Evolutionary conservation across 768 basidiomycete species (phyloP), one percentile per base, ranked within the genome.

Genomic region (Rubroboletus pulcherrimus): DNA sequence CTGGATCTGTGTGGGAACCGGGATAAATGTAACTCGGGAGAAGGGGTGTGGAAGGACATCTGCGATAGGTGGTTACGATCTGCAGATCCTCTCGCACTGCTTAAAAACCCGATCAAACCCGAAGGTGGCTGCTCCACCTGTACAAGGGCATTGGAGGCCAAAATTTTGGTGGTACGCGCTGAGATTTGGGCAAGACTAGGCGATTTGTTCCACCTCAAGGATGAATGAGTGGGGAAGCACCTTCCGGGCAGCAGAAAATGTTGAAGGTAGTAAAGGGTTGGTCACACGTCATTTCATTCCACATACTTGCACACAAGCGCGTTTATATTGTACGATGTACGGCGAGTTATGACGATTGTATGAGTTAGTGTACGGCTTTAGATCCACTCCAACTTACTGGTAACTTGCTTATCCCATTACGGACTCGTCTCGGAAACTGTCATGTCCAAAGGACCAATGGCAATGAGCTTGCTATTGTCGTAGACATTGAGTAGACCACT

Each of bases 201-300:
- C 1, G 40, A 42, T 24, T 34, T 61, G 17, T 60, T 56, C 48
- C 54, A 60, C 40, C 39, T 60, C 30, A 34, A 55, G 8, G 40
- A 54, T 4, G 12, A 38, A 31, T 44, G 49, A 53, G 19, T 10
- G 6, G 24, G 11, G 30, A 29, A 49, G n/a, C 24, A 37, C 5
- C 21, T 12, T 35, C 19, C 9, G n/a, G 8, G 8, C 7, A 2
- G 12, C 33, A 14, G 46, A 24, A 34, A 15, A 17, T 6, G 44
- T 30, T 12, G 29, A 29, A 24, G 12, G 41, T 42, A 42, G 21
- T 42, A 21, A 12, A 15, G 7, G 41, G 24, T 15, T 21, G 26
- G 17, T 9, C 6, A n/a, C n/a, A 30, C 11, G 17, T 45, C 2
- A 3, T n/a, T 29, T 30, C 5, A 11, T 8, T 26, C 42, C 42